Evolutionary conservation across 768 basidiomycete species (phyloP).

Genomic region (Boletus sp.): DNA sequence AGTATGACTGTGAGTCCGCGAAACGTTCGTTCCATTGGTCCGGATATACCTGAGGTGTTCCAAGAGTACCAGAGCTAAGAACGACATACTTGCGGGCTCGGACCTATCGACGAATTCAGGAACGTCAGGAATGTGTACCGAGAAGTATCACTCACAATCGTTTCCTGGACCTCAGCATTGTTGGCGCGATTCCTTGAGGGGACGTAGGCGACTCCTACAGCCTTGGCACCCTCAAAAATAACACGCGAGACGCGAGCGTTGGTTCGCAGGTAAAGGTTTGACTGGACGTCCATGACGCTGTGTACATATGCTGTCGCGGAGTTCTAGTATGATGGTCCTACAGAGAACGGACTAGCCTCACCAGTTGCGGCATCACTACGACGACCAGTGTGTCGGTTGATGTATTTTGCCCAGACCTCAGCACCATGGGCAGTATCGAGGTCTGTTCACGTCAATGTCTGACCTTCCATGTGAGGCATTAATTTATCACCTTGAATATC

Average conservation of each 20-base stretch:
- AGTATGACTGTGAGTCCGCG: not conserved
- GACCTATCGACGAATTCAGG: constrained; percentile 28
- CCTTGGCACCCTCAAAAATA: constrained; percentile 70
- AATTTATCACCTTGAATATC: constrained; percentile 52
- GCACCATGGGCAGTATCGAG: constrained; percentile 57
- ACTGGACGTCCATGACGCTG: constrained; percentile 68
- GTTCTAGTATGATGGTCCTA: not conserved
- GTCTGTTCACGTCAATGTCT: constrained; percentile 35
- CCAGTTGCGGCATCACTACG: constrained; percentile 72
- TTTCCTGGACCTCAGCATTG: constrained; percentile 52
- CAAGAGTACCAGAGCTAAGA: constrained; percentile 63
- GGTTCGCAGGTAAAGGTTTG: constrained; percentile 63
- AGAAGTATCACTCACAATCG: constrained; percentile 39
- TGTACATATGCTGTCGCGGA: constrained; percentile 54
- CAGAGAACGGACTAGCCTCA: constrained; percentile 19
- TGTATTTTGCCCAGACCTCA: constrained; percentile 77
- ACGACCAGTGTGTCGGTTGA: constrained; percentile 70
- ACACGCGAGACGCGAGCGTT: constrained; percentile 68
- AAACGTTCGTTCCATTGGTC: not conserved
- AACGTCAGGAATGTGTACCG: not conserved
- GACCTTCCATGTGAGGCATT: not conserved
- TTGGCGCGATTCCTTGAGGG: constrained; percentile 59
- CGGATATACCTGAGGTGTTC: constrained; percentile 50
- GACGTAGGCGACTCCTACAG: constrained; percentile 70
- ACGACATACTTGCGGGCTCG: constrained; percentile 67